phyloP scores from a whole-genome alignment of 2,329 filamentous ascomycete species.

The Herpotrichia juniperi region DNA sequence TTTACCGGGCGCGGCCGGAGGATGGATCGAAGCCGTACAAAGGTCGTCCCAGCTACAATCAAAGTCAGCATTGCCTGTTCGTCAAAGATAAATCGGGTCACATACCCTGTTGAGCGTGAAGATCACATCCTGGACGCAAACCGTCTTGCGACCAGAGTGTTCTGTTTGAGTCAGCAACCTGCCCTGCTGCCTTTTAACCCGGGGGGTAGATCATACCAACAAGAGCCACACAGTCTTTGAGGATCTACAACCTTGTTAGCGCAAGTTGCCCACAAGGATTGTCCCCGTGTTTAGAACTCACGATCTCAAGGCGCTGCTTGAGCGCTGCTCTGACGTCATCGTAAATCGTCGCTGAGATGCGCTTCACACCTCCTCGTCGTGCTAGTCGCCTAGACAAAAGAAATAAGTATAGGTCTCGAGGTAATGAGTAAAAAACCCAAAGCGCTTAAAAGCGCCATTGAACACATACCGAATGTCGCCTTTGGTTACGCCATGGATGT shows the following conservation, averaged over 20 bases:
- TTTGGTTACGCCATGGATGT: slow-evolving; percentile 40
- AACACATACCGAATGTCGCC: slow-evolving; percentile 41
- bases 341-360: slow-evolving; percentile 71
- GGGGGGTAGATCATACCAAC: slow-evolving; percentile 16
- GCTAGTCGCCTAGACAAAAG: slow-evolving; percentile 64
- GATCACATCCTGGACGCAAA: slow-evolving; percentile 37
- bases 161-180: slow-evolving; percentile 18
- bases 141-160: slow-evolving; percentile 32
- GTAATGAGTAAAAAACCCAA: neutral
- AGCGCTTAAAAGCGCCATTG: neutral
- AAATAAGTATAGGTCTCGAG: slow-evolving; percentile 12
- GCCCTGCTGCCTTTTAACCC: neutral
- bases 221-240: slow-evolving; percentile 28
- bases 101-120: slow-evolving; percentile 38
- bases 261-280: neutral
- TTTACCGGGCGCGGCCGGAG: slow-evolving; percentile 7
- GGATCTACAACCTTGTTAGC: slow-evolving; percentile 21
- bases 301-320: slow-evolving; percentile 52
- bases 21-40: slow-evolving; percentile 33
- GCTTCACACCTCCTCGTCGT: slow-evolving; percentile 76
- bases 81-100: neutral
- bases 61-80: slow-evolving; percentile 10
- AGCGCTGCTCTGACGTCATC: slow-evolving; percentile 63
- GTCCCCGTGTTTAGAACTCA: slow-evolving; percentile 15
- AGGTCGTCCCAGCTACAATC: slow-evolving; percentile 22